Conservation (phyloP, 176 grass and related monocot species). For the Avena sativa region DNA sequence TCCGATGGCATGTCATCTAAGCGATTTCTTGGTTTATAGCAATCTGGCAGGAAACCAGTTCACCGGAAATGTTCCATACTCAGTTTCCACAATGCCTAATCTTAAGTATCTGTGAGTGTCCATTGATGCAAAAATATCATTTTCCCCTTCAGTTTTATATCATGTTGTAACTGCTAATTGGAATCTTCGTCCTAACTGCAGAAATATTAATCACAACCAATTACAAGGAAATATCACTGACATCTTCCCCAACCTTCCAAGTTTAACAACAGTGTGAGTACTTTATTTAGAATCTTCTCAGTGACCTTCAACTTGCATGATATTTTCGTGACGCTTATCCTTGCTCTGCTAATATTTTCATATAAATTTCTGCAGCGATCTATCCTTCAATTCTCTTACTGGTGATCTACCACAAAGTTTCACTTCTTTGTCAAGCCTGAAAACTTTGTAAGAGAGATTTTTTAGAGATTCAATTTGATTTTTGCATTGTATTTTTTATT, state of each 20-base stretch:
- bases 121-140: not conserved
- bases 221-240: slow-evolving; percentile 87
- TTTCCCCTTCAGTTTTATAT: slow-evolving; percentile 20
- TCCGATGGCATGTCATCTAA: not conserved
- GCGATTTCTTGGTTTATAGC: slow-evolving; percentile 52
- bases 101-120: slow-evolving; percentile 76
- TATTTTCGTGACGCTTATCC: not conserved
- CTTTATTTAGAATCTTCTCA: not conserved
- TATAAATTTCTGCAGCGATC: slow-evolving; percentile 59
- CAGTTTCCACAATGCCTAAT: slow-evolving; percentile 73
- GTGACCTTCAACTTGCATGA: slow-evolving; percentile 4
- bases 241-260: slow-evolving; percentile 71
- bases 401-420: slow-evolving; percentile 84
- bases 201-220: slow-evolving; percentile 87
- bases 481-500: not conserved
- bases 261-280: slow-evolving; percentile 80
- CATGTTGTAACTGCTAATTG: slow-evolving; percentile 38
- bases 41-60: slow-evolving; percentile 83
- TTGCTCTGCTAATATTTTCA: slow-evolving; percentile 35
- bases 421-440: slow-evolving; percentile 74
- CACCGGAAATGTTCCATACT: slow-evolving; percentile 66
- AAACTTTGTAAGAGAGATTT: slow-evolving; percentile 64
- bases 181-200: slow-evolving; percentile 42
- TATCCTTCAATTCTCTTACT: slow-evolving; percentile 78
- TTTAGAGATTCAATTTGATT: not conserved